A percentile compares a stretch with the other conserved stretches of the same genome.
phyloP scores from a whole-genome alignment of 306 rosid genomes.

The Dalbergia cochinchinensis region DNA sequence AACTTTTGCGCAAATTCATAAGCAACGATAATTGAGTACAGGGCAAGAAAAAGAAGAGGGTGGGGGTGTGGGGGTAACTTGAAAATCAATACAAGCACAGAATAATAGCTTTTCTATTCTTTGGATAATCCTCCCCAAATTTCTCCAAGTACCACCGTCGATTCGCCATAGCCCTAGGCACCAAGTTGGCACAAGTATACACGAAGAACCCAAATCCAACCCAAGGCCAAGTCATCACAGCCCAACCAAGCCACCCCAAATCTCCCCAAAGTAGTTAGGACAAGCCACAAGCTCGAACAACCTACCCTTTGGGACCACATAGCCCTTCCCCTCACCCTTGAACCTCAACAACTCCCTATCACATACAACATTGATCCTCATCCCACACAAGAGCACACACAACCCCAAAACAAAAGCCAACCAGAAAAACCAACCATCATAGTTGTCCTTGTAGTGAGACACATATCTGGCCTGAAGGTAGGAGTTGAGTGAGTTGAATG shows the following conservation, averaged over 20 bases:
- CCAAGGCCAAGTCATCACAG: conserved; percentile 81
- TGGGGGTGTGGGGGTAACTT: neutral
- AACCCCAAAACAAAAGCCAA: conserved; percentile 50
- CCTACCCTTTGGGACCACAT: conserved; percentile 74
- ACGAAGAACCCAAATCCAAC: conserved; percentile 70
- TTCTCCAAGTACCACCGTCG: conserved; percentile 82
- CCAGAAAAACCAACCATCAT: conserved; percentile 60
- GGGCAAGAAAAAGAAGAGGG: neutral
- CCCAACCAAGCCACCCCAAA: conserved; percentile 93
- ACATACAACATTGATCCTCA: conserved; percentile 69
- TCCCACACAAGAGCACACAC: conserved; percentile 59
- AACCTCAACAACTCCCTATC: conserved; percentile 70
- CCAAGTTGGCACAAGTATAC: conserved; percentile 81
- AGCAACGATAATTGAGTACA: conserved; percentile 1
- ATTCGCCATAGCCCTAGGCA: conserved; percentile 79
- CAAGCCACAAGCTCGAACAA: conserved; percentile 77
- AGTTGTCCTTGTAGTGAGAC: conserved; percentile 62
- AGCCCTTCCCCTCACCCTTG: conserved; percentile 71
- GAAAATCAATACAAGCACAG: conserved; percentile 72
- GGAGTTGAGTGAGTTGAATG: conserved; percentile 66
- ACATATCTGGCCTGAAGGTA: conserved; percentile 75
- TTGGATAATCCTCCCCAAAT: conserved; percentile 86
- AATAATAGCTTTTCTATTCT: conserved; percentile 68
- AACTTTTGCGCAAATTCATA: neutral
- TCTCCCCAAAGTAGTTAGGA: conserved; percentile 85